Conservation (phyloP, 1,284 basidiomycete species). For the Sparassis latifolia region DNA sequence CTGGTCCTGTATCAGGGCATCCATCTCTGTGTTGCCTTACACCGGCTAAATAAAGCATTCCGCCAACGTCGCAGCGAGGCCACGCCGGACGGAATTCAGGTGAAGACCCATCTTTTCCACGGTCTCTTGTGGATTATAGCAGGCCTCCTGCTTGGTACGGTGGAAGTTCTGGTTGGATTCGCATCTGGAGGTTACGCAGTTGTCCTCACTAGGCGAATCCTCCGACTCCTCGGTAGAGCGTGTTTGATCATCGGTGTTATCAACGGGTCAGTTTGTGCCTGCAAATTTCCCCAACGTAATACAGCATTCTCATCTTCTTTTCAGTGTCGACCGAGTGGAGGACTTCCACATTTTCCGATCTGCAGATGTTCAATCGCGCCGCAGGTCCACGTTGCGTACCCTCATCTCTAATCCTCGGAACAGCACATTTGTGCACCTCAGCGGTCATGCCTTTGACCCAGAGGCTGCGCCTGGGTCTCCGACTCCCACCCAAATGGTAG, state of each 20-base stretch:
- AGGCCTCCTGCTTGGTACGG: slow-evolving; percentile 52
- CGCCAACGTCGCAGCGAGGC: slow-evolving; percentile 31
- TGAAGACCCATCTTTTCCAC: slow-evolving; percentile 45
- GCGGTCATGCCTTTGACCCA: slow-evolving; percentile 19
- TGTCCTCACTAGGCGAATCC: slow-evolving; percentile 46
- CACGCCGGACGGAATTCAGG: slow-evolving; percentile 20
- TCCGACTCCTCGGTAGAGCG: slow-evolving; percentile 48
- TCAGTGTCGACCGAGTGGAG: slow-evolving; percentile 26
- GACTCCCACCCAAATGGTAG: slow-evolving; percentile 1
- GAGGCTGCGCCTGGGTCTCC: slow-evolving; percentile 5
- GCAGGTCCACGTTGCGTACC: slow-evolving; percentile 27
- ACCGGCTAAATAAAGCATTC: slow-evolving; percentile 46
- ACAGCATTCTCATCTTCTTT: background rate
- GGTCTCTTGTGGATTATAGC: slow-evolving; percentile 59
- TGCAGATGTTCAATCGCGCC: slow-evolving; percentile 10
- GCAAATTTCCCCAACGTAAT: background rate
- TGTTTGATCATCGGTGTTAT: slow-evolving; percentile 53
- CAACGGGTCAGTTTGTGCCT: slow-evolving; percentile 47
- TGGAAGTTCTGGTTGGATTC: slow-evolving; percentile 65
- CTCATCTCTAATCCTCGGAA: slow-evolving; percentile 49
- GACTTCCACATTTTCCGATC: slow-evolving; percentile 19
- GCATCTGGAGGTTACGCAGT: slow-evolving; percentile 43
- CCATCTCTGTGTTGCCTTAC: slow-evolving; percentile 50
- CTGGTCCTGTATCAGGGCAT: slow-evolving; percentile 50
- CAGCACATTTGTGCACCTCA: slow-evolving; percentile 47